Evolutionary conservation across 768 basidiomycete genomes (phyloP).

Genomic region (Fomitopsis pulvina): DNA sequence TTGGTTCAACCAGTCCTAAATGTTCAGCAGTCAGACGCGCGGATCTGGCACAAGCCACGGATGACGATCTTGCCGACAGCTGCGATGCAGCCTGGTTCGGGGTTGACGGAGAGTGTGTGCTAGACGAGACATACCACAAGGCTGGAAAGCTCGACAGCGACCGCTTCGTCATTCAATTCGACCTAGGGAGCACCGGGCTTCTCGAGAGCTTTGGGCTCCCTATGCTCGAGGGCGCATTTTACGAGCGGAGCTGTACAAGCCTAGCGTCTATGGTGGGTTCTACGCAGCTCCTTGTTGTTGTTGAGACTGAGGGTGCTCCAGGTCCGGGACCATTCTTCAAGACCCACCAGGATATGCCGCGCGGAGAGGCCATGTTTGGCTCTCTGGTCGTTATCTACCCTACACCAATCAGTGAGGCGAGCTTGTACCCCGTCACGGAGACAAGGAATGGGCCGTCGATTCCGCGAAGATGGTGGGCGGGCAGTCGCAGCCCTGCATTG

Average conservation of each 20-base stretch:
- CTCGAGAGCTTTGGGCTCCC: slow-evolving; percentile 1
- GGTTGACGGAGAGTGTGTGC: slow-evolving; percentile 8
- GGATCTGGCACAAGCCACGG: slow-evolving; percentile 4
- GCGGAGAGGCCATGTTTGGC: slow-evolving; percentile 38
- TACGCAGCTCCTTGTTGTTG: background rate
- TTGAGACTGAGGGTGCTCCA: slow-evolving; percentile 8
- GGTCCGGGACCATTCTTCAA: slow-evolving; percentile 43
- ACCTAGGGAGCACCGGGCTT: slow-evolving; percentile 7
- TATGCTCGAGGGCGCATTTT: slow-evolving; percentile 3
- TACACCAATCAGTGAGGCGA: slow-evolving; percentile 39
- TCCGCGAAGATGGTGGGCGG: slow-evolving; percentile 23
- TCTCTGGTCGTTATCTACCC: slow-evolving; percentile 48
- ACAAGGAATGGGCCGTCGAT: slow-evolving; percentile 31
- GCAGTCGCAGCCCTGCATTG: slow-evolving; percentile 16
- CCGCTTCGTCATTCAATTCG: slow-evolving; percentile 13
- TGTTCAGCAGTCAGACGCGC: slow-evolving; percentile 9
- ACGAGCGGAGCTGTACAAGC: slow-evolving; percentile 19
- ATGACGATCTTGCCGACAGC: slow-evolving; percentile 7
- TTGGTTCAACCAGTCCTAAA: too few relatives aligned
- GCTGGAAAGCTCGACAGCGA: slow-evolving; percentile 20
- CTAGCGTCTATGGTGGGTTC: slow-evolving; percentile 23
- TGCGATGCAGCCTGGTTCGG: slow-evolving; percentile 21
- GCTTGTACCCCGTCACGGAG: slow-evolving; percentile 26
- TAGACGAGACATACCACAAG: slow-evolving; percentile 20
- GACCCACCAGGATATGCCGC: slow-evolving; percentile 42